Conservation (phyloP, 164 flowering plant species). For the Tetrastigma voinierianum region DNA sequence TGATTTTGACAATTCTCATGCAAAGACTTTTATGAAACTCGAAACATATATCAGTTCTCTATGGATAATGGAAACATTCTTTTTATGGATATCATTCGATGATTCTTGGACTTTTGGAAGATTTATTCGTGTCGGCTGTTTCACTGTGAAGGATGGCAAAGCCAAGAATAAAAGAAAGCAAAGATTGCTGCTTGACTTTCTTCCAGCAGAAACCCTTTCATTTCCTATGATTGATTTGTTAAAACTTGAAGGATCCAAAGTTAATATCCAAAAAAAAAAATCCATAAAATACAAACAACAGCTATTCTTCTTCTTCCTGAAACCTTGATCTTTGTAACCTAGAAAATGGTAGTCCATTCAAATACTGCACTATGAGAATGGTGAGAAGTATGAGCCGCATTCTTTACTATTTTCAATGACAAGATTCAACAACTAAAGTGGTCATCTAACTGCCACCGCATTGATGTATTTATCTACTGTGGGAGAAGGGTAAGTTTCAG, state of each 20-base stretch:
- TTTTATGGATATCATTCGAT: not conserved
- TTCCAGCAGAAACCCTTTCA: conserved; percentile 29
- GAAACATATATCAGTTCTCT: no score
- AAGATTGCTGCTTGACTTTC: conserved; percentile 71
- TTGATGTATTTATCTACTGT: conserved; percentile 79
- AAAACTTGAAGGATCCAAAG: not conserved
- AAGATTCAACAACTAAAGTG: conserved; percentile 64
- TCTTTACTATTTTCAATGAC: conserved; percentile 69
- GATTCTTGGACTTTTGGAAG: not conserved
- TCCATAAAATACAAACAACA: no score
- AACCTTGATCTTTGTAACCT: not conserved
- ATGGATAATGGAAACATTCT: no score
- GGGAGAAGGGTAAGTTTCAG: conserved; percentile 72
- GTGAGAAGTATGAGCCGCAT: conserved; percentile 84
- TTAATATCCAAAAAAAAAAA: no score
- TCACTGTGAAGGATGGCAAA: conserved; percentile 45
- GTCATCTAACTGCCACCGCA: conserved; percentile 71
- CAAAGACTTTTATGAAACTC: no score
- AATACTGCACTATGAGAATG: conserved; percentile 63
- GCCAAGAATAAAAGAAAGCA: no score
- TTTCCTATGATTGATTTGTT: not conserved
- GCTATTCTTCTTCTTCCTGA: not conserved
- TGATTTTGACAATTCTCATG: not conserved
- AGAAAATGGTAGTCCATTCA: conserved; percentile 61
- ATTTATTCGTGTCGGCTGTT: conserved; percentile 13